These are phyloP conservation scores for Lagenaria siceraria DNA, from an alignment of 306 rosid species.

Conservation along the genomic window DNA sequence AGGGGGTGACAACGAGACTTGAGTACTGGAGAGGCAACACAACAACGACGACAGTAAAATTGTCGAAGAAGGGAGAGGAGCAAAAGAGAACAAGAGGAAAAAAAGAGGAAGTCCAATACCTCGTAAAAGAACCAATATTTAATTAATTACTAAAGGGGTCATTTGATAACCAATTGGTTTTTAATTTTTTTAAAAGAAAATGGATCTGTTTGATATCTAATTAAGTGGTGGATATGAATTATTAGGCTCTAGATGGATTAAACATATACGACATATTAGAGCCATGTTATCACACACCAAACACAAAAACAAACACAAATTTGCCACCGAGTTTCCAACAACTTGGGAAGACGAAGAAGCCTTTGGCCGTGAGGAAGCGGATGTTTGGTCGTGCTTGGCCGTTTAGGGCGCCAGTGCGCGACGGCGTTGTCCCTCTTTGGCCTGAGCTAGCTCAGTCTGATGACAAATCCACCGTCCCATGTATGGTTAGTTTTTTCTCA, in stretches of 20 bases:
- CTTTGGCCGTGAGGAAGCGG: conserved; percentile 46
- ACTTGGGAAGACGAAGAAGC: conserved; percentile 43
- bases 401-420: conserved; percentile 33
- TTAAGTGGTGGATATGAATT: neutral
- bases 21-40: too few species aligned
- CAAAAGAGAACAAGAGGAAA: too few species aligned
- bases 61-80: too few species aligned
- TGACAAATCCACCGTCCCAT: conserved; percentile 7
- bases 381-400: conserved; percentile 88
- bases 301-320: neutral
- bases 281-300: conserved; percentile 46
- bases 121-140: too few species aligned
- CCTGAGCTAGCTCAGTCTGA: conserved; percentile 21
- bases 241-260: conserved; percentile 35
- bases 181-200: too few species aligned
- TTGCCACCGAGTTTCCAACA: conserved; percentile 50
- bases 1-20: too few species aligned
- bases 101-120: too few species aligned
- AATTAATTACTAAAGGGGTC: too few species aligned
- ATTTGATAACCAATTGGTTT: too few species aligned
- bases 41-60: too few species aligned
- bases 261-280: conserved; percentile 57
- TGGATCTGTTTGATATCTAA: too few species aligned
- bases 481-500: conserved; percentile 18
- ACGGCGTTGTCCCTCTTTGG: conserved; percentile 56